Evolutionary conservation across 202 grass and related monocot genomes (phyloP).

Genomic region (Schoenoplectus triqueter): DNA sequence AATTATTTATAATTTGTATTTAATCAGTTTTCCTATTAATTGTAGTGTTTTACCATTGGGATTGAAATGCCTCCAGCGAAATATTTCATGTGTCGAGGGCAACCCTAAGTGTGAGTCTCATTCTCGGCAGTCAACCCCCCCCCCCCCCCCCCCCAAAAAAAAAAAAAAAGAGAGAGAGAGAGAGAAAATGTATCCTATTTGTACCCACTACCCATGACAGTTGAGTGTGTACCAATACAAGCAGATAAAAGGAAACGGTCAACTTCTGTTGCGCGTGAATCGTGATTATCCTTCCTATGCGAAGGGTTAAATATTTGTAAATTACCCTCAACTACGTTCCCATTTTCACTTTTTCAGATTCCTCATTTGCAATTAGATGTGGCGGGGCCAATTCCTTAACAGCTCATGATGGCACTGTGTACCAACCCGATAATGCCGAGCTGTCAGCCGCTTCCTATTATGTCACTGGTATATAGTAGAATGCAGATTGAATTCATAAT

Average conservation of each 20-base stretch:
- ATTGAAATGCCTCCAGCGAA: conserved; percentile 68
- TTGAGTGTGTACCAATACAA: neutral
- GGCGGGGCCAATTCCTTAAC: conserved; percentile 44
- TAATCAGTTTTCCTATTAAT: neutral
- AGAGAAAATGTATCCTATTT: neutral
- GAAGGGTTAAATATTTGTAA: neutral
- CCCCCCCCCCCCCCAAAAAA: neutral
- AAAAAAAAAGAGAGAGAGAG: neutral
- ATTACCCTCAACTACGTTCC: conserved; percentile 30
- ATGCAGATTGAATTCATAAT: neutral
- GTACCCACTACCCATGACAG: neutral
- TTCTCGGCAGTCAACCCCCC: neutral
- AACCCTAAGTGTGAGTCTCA: conserved; percentile 55
- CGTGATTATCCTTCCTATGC: neutral
- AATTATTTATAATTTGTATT: conserved; percentile 5
- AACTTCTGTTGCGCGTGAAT: neutral
- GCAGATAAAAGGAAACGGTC: neutral
- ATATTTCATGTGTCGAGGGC: conserved; percentile 67
- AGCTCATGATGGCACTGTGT: conserved; percentile 56
- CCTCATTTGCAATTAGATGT: conserved; percentile 65
- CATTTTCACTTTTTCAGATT: conserved; percentile 51
- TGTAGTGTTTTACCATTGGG: conserved; percentile 56
- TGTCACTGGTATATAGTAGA: conserved; percentile 45
- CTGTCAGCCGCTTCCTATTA: conserved; percentile 62
- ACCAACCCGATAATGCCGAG: conserved; percentile 47